phyloP scores from a whole-genome alignment of 768 basidiomycete genomes.

The Auricularia sp. region DNA sequence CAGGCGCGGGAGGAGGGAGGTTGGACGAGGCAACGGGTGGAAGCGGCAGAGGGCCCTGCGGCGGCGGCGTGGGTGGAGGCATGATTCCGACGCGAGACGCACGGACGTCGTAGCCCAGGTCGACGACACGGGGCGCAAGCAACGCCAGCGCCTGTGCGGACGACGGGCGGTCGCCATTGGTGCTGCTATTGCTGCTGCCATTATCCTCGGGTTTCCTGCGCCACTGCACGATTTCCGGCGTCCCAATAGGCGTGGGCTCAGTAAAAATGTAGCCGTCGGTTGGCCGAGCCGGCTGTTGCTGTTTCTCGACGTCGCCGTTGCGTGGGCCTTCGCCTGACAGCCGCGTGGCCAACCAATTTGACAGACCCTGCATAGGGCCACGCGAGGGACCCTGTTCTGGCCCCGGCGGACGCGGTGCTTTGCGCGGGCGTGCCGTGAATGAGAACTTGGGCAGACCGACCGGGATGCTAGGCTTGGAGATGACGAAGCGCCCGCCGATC shows the following conservation, averaged over 20 bases:
- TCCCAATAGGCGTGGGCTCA: neutral
- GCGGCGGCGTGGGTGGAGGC: neutral
- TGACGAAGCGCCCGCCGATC: neutral
- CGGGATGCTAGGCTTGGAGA: neutral
- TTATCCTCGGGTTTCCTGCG: neutral
- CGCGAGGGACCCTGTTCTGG: neutral
- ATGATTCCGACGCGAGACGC: neutral
- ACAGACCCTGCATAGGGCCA: neutral
- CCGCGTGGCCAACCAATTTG: neutral
- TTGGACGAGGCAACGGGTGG: no score
- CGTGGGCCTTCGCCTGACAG: neutral
- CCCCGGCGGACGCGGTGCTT: neutral
- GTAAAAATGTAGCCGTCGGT: neutral
- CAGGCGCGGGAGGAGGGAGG: no score
- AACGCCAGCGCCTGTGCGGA: no score
- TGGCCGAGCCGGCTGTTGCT: neutral
- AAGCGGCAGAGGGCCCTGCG: neutral
- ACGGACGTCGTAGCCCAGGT: neutral
- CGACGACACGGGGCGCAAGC: neutral
- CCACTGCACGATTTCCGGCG: neutral
- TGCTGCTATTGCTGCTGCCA: no score
- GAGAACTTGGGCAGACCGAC: neutral
- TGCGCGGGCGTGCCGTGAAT: neutral
- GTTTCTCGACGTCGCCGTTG: no score
- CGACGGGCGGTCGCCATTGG: no score